Evolutionary conservation across 2,329 filamentous ascomycete species (phyloP).

Genomic region (Sporothrix sp.): DNA sequence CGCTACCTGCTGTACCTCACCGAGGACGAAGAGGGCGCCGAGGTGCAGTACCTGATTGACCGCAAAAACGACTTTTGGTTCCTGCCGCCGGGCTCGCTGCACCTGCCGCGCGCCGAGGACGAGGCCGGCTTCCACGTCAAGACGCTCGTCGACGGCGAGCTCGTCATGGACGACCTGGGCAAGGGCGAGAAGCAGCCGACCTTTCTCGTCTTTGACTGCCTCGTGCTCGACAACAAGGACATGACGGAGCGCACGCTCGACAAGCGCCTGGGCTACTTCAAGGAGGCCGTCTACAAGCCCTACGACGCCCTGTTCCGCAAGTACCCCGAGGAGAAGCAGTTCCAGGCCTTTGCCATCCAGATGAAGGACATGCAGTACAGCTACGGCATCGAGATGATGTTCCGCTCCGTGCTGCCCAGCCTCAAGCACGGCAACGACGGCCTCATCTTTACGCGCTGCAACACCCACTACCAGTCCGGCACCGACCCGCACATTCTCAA

Average conservation of each 20-base stretch:
- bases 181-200: constrained; percentile 61
- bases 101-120: constrained; percentile 64
- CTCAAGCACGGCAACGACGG: constrained; percentile 93
- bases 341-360: constrained; percentile 70
- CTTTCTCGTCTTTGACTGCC: constrained; percentile 88
- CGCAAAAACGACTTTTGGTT: constrained; percentile 97
- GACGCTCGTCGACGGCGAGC: constrained; percentile 85
- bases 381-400: constrained; percentile 89
- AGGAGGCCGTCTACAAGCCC: constrained; percentile 63
- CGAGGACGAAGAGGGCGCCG: constrained; percentile 46
- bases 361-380: constrained; percentile 84
- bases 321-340: constrained; percentile 59
- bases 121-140: constrained; percentile 58
- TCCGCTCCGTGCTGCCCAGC: constrained; percentile 70
- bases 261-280: constrained; percentile 81
- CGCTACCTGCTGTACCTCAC: constrained; percentile 91
- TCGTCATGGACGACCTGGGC: constrained; percentile 72
- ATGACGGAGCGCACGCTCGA: constrained; percentile 73
- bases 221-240: constrained; percentile 67
- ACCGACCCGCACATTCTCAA: constrained; percentile 93
- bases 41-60: constrained; percentile 88
- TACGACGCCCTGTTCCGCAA: constrained; percentile 54
- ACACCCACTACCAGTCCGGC: constrained; percentile 75
- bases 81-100: constrained; percentile 57
- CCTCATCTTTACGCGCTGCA: constrained; percentile 92